Base-by-base conservation (phyloP, 2,329 filamentous ascomycete species). In the Pyricularia sp. region DNA sequence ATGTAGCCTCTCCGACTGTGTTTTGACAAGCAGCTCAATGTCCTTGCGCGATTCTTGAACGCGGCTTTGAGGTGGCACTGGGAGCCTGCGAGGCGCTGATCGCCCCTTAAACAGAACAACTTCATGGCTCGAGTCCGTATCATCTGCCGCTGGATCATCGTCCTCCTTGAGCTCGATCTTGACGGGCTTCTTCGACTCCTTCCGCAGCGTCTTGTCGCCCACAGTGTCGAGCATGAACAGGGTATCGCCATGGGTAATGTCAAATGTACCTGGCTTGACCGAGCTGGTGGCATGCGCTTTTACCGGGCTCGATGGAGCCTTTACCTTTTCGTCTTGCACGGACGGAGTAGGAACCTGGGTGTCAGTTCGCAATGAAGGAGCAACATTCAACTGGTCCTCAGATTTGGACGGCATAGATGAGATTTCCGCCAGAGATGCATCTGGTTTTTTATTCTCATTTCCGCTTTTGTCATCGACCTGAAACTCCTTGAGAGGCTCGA, bases 81-180 rank as follows among this genome's bases (percentile, higher is more conserved):
- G 20, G 25, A n/a, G 31, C 9, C 64, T 67, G 58, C 33, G 33
- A 50, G 42, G 25, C 4, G 20, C 58, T 25, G 55, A 71, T 76
- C 73, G 72, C 69, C 74, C 76, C 75, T 81, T 84, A 75, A 92
- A 92, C 0, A 92, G 74, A 65, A 93, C 88, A 5, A 92, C 81
- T 72, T 97, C 92, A 65, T 92, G 91, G 73, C 89, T 91, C 0
- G 90, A 92, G 71, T 87, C 83, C 0, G 84, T 84, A 14, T 68
- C 68, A n/a, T 50, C 5, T 11, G 31, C 31, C 5, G 58, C 58
- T n/a, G 58, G 36, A 23, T 59, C 58, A 25, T 61, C 58, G 10
- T 61, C 25, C 10, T 61, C 58, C n/a, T 28, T 23, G 61, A 25
- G 17, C 50, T 68, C 59, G 20, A 63, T 59, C 23, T 64, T 28